Evolutionary conservation across 164 flowering plant species (phyloP).

Genomic region (Platanus orientalis): DNA sequence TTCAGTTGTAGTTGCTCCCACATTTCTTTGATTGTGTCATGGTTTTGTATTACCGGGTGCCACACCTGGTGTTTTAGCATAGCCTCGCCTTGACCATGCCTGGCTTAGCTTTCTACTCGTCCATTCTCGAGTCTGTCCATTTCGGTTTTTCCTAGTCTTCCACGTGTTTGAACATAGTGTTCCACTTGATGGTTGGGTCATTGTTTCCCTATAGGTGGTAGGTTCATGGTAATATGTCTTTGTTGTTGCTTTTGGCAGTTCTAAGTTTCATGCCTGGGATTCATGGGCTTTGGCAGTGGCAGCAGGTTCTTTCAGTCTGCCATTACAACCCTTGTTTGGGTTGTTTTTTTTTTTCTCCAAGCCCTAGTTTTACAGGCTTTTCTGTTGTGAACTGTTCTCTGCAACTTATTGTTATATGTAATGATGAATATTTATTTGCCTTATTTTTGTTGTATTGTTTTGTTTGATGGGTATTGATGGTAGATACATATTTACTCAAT

Average conservation of each 20-base stretch:
- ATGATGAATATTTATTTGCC: neutral
- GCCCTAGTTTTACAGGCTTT: constrained; percentile 17
- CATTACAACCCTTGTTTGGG: constrained; percentile 7
- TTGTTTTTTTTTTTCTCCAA: constrained; percentile 11
- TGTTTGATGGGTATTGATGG: neutral
- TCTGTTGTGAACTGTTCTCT: constrained; percentile 7
- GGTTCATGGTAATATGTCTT: no score
- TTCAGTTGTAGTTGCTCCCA: neutral
- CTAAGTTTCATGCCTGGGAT: constrained; percentile 16
- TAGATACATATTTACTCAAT: no score
- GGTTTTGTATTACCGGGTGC: neutral
- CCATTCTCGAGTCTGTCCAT: constrained; percentile 3
- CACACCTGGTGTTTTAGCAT: constrained; percentile 26
- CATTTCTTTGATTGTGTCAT: neutral
- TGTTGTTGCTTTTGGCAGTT: constrained; percentile 19
- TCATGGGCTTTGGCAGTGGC: constrained; percentile 16
- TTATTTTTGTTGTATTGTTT: neutral
- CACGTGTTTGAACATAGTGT: constrained; percentile 4
- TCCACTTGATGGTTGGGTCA: constrained; percentile 1
- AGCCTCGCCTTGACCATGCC: constrained; percentile 2
- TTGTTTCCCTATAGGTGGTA: constrained; percentile 2
- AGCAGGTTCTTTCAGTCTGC: constrained; percentile 10
- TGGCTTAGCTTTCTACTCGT: constrained; percentile 6
- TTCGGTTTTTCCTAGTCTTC: constrained; percentile 7
- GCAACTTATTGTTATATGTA: constrained; percentile 6